These are phyloP conservation scores for Larix kaempferi DNA, from an alignment of 75 land plant species.

Conservation along the genomic window DNA sequence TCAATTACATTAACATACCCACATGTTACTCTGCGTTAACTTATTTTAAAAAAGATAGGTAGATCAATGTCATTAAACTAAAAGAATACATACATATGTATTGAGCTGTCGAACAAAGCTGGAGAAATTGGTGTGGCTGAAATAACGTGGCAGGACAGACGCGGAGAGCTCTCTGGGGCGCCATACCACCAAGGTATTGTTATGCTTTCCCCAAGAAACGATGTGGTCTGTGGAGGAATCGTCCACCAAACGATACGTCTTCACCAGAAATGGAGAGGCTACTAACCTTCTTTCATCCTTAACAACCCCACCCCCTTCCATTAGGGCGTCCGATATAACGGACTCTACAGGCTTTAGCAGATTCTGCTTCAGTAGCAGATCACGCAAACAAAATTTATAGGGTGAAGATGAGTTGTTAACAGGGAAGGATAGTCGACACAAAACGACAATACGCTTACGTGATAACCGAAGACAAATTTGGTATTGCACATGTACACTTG, in stretches of 20 bases:
- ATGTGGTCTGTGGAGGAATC: conserved; percentile 57
- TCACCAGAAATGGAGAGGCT: conserved; percentile 47
- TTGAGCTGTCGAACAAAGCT: conserved; percentile 89
- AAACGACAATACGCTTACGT: no score
- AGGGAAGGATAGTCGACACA: no score
- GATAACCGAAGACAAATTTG: no score
- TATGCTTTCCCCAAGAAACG: conserved; percentile 63
- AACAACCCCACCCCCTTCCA: no score
- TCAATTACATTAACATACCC: neutral
- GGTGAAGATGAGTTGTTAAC: no score
- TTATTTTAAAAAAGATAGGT: neutral
- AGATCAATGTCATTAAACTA: neutral
- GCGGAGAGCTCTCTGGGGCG: conserved; percentile 61
- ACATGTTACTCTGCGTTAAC: neutral
- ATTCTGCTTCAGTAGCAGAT: no score
- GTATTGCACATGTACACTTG: no score
- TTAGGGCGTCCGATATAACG: no score
- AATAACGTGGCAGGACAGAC: conserved; percentile 58
- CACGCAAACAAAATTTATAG: no score
- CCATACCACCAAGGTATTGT: conserved; percentile 64
- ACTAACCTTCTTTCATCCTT: neutral
- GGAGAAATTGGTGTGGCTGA: conserved; percentile 74
- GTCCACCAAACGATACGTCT: conserved; percentile 59
- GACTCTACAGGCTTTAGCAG: no score
- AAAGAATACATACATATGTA: conserved; percentile 65